These are phyloP conservation scores for Dipodascus geniculatus DNA, from an alignment of 805 yeast species.

Conservation along the genomic window DNA sequence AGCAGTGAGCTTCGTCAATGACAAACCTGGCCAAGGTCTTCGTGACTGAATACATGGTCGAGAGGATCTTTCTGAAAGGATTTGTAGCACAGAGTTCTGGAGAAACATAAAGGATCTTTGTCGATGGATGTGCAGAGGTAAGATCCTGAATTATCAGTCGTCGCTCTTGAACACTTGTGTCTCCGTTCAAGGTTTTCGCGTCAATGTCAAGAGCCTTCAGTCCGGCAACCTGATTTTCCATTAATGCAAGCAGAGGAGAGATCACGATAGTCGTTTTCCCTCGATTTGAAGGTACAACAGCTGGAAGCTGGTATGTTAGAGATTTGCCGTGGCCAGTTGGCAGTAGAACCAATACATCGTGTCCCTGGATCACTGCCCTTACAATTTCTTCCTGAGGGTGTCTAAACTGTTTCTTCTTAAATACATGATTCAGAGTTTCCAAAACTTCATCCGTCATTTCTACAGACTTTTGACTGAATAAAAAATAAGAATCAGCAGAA, in stretches of 20 bases:
- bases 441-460: background rate
- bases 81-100: constrained; percentile 53
- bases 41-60: constrained; percentile 34
- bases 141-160: constrained; percentile 51
- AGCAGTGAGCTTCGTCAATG: constrained; percentile 96
- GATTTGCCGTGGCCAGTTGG: constrained; percentile 99
- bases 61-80: constrained; percentile 54
- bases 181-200: constrained; percentile 83
- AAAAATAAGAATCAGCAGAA: background rate
- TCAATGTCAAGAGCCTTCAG: constrained; percentile 49
- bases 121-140: constrained; percentile 55
- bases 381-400: constrained; percentile 18
- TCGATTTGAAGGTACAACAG: constrained; percentile 44
- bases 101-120: constrained; percentile 84
- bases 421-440: constrained; percentile 9
- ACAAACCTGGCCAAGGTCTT: constrained; percentile 67
- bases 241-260: constrained; percentile 85
- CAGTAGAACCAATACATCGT: constrained; percentile 86
- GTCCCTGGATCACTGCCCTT: constrained; percentile 32
- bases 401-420: constrained; percentile 17
- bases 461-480: background rate
- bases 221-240: constrained; percentile 93
- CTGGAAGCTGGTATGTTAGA: constrained; percentile 87
- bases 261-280: constrained; percentile 69
- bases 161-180: constrained; percentile 51